phyloP scores from a whole-genome alignment of 164 flowering plant species.

The Buxus sempervirens region DNA sequence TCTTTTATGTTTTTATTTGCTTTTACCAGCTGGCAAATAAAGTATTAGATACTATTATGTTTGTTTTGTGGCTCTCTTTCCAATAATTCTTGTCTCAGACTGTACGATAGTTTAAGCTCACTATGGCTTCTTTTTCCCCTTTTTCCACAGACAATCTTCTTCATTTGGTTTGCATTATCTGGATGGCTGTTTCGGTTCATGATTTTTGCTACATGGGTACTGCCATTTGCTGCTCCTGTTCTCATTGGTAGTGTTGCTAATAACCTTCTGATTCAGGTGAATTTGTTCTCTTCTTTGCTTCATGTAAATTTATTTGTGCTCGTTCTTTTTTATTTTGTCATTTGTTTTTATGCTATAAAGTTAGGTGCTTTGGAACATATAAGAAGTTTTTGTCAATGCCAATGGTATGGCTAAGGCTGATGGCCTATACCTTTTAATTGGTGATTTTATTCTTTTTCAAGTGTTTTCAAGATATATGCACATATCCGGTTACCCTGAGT shows the following conservation, averaged over 20 bases:
- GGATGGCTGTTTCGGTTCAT: constrained; percentile 89
- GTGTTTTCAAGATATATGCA: too few relatives aligned
- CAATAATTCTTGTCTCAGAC: background rate
- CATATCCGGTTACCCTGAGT: too few relatives aligned
- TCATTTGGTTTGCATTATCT: constrained; percentile 92
- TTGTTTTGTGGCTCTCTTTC: constrained; percentile 8
- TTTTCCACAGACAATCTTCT: constrained; percentile 67
- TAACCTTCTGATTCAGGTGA: constrained; percentile 79
- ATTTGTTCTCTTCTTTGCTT: constrained; percentile 1
- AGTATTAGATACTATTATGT: background rate
- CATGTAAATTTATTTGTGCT: background rate
- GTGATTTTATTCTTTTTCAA: too few relatives aligned
- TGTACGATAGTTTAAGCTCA: background rate
- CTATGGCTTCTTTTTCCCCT: background rate
- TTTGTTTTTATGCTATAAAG: too few relatives aligned
- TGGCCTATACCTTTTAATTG: too few relatives aligned
- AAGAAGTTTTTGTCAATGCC: too few relatives aligned
- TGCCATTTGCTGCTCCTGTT: constrained; percentile 92
- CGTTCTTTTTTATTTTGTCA: background rate
- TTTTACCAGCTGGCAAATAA: background rate
- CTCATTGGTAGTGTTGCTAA: constrained; percentile 82
- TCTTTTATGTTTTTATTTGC: too few relatives aligned
- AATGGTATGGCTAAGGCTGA: too few relatives aligned
- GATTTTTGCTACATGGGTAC: constrained; percentile 71
- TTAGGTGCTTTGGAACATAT: too few relatives aligned